These are phyloP conservation scores for Angomonas ambiguus DNA, from an alignment of 208 protist species.

Conservation along the genomic window DNA sequence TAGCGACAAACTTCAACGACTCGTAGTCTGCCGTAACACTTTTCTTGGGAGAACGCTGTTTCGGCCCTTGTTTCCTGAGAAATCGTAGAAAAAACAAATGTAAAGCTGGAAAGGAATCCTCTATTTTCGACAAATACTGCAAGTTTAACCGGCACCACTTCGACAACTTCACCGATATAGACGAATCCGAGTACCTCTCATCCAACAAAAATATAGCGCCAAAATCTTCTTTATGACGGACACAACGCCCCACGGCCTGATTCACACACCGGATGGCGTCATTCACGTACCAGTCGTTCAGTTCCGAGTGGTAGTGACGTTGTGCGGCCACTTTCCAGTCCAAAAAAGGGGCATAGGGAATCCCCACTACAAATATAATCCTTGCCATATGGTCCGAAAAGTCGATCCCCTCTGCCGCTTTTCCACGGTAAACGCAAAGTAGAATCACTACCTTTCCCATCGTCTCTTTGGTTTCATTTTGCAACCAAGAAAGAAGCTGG, in stretches of 20 bases:
- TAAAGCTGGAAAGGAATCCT: slow-evolving; percentile 12
- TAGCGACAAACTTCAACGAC: too few relatives aligned
- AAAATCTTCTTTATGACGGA: slow-evolving; percentile 93
- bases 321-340: slow-evolving; percentile 57
- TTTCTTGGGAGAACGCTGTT: too few relatives aligned
- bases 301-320: slow-evolving; percentile 50
- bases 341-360: slow-evolving; percentile 72
- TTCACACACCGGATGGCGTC: slow-evolving; percentile 93
- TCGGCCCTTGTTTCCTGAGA: neutral
- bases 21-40: too few relatives aligned
- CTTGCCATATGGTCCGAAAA: slow-evolving; percentile 93
- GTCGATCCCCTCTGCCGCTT: slow-evolving; percentile 94
- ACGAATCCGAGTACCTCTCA: slow-evolving; percentile 59
- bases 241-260: slow-evolving; percentile 94
- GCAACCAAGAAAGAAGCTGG: neutral
- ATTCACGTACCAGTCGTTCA: slow-evolving; percentile 82
- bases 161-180: slow-evolving; percentile 33
- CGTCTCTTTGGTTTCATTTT: neutral
- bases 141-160: slow-evolving; percentile 52
- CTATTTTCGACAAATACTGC: slow-evolving; percentile 20
- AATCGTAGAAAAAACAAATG: neutral
- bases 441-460: slow-evolving; percentile 34
- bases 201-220: slow-evolving; percentile 93
- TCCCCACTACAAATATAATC: slow-evolving; percentile 91
- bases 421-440: slow-evolving; percentile 93